Base-by-base conservation (phyloP, 805 yeast species). In the Yamadazyma ubonensis region DNA sequence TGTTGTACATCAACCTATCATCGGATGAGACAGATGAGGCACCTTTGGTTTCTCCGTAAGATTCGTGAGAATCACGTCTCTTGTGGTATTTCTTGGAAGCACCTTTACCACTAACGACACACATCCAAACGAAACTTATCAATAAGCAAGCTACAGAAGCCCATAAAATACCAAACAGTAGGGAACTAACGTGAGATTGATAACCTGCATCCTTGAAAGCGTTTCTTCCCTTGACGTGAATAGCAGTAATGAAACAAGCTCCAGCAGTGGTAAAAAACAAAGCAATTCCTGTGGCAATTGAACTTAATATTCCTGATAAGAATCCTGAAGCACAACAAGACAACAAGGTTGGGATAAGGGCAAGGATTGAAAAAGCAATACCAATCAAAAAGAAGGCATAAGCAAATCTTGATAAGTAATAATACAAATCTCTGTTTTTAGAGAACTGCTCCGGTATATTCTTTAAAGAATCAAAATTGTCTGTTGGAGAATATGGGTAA, bases 151-250 rank as follows among this genome's bases (percentile, higher is more conserved):
- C 44, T n/a, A 46, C 45, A 4, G 45, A 34, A 29, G 55, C 51
- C 95, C 95, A 86, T 26, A 79, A 61, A 43, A 82, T 74, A 10
- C 79, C 87, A 57, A 83, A 68, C 57, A 72, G 64, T 29, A 68
- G 70, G 6, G 62, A 55, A 10, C 83, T 82, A 29, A 80, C 29
- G 3, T 49, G 55, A 2, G 83, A 69, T 12, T 40, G 12, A 14
- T 59, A 54, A n/a, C 76, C 75, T 22, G 59, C 67, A 29, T 65
- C 49, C 8, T 58, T 61, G 58, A 79, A 80, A 2, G 67, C 67
- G 27, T 69, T 58, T 37, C 71, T 70, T 5, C 82, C 84, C 50
- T 65, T 71, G 6, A 70, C 78, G 54, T 70, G 78, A n/a, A 69
- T 74, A 17, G 80, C 77, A 3, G 85, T 80, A 25, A 72, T 58